Base-by-base conservation (phyloP, 306 rosid species). In the Mimosa pudica region DNA sequence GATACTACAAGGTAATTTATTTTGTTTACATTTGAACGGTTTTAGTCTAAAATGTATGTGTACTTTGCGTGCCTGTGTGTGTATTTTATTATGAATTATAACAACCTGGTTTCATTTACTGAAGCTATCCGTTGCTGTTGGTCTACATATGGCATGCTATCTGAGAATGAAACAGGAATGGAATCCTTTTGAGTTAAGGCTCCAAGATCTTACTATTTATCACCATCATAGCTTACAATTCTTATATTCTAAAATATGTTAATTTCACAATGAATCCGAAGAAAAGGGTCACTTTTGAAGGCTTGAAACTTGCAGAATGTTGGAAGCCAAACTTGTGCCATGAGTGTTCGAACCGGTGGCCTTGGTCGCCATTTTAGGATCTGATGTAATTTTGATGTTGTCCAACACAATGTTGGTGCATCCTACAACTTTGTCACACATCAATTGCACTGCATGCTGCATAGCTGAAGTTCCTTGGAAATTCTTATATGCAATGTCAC, bases 391-490 rank as follows among this genome's bases (percentile, higher is more conserved):
- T 52, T 69, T 11, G 17, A 85, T 46, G 0, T 13, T 0, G 0
- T 84, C 63, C 74, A 89, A 2, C 0, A 42, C 11, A 71, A 87
- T 78, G 48, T 81, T 74, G 41, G 42, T 66, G 84, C 93, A 87
- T 0, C 87, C 82, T 36, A 65, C 3, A 2, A 0, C 42, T 0
- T 5, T 2, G 32, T 81, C 82, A 10, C 91, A 90, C 16, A 51
- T 70, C 0, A 88, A 32, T 42, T 51, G 16, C n/a, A 90, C 46
- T 45, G 82, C 87, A 9, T 69, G 2, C 1, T 60, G 71, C 0
- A 1, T 6, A 8, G n/a, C 18, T 0, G 94, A 77, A 44, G 92
- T 88, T 45, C 94, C 94, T 1, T 4, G 9, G 4, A 90, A 16
- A 12, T 84, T 76, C 0, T 33, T 46, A 7, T 16, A 90, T 12